These are phyloP conservation scores for Margaritispora aquatica DNA, from an alignment of 495 filamentous ascomycete species.

Conservation along the genomic window DNA sequence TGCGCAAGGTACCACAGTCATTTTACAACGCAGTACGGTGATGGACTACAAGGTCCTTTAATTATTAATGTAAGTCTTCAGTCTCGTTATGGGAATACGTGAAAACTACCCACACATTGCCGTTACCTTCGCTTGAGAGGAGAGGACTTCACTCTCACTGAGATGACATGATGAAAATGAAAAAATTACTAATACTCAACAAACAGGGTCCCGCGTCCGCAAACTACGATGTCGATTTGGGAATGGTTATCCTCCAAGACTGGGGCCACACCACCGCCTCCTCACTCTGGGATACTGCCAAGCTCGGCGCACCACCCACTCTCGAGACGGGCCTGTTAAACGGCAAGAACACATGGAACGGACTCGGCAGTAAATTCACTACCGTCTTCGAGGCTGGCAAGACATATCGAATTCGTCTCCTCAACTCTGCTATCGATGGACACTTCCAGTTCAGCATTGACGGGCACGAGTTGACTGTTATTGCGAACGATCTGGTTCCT, in stretches of 20 bases:
- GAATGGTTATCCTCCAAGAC: conserved; percentile 40
- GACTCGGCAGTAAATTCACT: conserved; percentile 39
- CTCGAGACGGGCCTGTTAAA: conserved; percentile 26
- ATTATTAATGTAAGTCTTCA: too few relatives aligned
- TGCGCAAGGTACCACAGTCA: conserved; percentile 60
- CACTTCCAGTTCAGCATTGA: conserved; percentile 46
- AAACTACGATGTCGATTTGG: conserved; percentile 41
- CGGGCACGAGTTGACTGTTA: conserved; percentile 42
- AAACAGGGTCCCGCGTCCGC: conserved; percentile 31
- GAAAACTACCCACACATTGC: too few relatives aligned
- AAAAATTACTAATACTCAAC: too few relatives aligned
- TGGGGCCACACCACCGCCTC: conserved; percentile 40
- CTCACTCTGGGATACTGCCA: conserved; percentile 27
- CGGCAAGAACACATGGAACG: conserved; percentile 32
- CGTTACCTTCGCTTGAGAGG: too few relatives aligned
- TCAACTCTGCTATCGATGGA: conserved; percentile 49
- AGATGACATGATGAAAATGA: too few relatives aligned
- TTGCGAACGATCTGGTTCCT: conserved; percentile 44
- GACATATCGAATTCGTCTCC: conserved; percentile 40
- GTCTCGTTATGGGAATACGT: too few relatives aligned
- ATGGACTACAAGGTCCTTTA: conserved; percentile 45
- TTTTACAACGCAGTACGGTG: conserved; percentile 46
- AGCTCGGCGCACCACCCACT: conserved; percentile 22
- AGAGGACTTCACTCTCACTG: too few relatives aligned
- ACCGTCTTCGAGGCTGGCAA: conserved; percentile 36